Conservation (phyloP, 2,329 filamentous ascomycete genomes). For the Pseudocercospora fijiensis region DNA sequence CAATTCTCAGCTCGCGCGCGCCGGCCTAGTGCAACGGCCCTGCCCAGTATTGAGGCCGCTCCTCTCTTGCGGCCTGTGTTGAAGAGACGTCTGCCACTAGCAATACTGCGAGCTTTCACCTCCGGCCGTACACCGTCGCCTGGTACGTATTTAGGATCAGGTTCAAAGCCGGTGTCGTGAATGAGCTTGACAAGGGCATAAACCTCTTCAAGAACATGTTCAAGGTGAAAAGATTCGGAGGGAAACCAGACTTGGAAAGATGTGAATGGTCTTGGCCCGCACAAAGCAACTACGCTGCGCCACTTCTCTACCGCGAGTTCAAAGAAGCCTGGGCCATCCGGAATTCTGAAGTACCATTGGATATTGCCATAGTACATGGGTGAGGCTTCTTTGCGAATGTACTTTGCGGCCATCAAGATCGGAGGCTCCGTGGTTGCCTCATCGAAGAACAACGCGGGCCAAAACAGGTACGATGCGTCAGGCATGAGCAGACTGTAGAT, state of each 20-base stretch:
- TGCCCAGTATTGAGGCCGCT: conserved; percentile 2
- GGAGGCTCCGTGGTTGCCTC: background rate
- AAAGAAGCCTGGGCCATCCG: background rate
- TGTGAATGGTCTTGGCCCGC: conserved; percentile 11
- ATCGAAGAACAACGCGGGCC: background rate
- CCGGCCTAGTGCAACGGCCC: conserved; percentile 11
- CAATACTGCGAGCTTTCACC: conserved; percentile 8
- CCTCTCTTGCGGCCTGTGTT: background rate
- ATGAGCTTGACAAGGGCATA: conserved; percentile 15
- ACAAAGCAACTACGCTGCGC: background rate
- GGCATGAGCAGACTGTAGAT: conserved; percentile 3
- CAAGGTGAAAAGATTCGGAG: background rate
- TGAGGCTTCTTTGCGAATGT: conserved; percentile 17
- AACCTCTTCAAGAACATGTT: background rate
- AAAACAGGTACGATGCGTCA: background rate
- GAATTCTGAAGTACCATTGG: conserved; percentile 1
- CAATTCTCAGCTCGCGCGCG: conserved; percentile 19
- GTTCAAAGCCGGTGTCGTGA: conserved; percentile 18
- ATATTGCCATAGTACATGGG: conserved; percentile 20
- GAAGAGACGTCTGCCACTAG: conserved; percentile 1
- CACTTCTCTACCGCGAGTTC: background rate
- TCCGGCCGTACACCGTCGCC: background rate
- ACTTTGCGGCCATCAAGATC: conserved; percentile 14
- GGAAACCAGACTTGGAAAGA: background rate
- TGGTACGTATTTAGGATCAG: background rate